Evolutionary conservation across 257 asterid genomes (phyloP), one percentile per base, ranked within the genome.

Genomic region (Catharanthus roseus): DNA sequence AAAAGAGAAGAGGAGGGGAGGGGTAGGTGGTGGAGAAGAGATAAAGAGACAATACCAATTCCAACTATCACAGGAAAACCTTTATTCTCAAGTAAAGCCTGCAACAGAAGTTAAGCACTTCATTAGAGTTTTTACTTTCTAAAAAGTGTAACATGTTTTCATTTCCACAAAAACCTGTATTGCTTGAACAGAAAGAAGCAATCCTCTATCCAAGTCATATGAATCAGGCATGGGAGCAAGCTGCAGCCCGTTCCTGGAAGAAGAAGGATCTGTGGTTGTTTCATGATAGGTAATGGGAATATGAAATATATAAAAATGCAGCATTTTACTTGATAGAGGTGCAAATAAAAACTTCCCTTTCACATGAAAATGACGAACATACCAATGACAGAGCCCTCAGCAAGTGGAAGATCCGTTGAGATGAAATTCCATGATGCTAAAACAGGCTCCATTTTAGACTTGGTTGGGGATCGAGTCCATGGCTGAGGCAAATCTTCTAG

Each of bases 381-480:
- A 88, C 95, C 90, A 75, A 79, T 53, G 28, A 75, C 75, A 68
- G 86, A 76, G 76, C 82, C 89, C 72, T 81, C 91, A 71, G 90
- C 67, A 38, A 69, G 77, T 64, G 65, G 75, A 77, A 85, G 86
- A 76, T 89, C 92, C 34, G 68, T 78, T 9, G 90, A 75, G 78
- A 82, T 66, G 77, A 95, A 91, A 72, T 84, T 85, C 99, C 99
- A 95, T 57, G 96, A 89, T 65, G 95, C 90, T 70, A 85, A 67
- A 74, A 90, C 82, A 66, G 96, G 97, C 76, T 91, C 99, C 88
- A 86, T 86, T 82, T 86, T 78, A 42, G 97, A 86, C 85, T 95
- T 95, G 56, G 99, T 95, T 23, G 97, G 99, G 23, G 97, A 95
- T 41, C 99, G 89, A 56, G 99, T 95, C 99, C 99, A 95, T 67